A percentile compares a stretch with the other conserved stretches of the same genome.
These are phyloP conservation scores for Royoungia palumana DNA, from an alignment of 768 basidiomycete species.

Conservation along the genomic window DNA sequence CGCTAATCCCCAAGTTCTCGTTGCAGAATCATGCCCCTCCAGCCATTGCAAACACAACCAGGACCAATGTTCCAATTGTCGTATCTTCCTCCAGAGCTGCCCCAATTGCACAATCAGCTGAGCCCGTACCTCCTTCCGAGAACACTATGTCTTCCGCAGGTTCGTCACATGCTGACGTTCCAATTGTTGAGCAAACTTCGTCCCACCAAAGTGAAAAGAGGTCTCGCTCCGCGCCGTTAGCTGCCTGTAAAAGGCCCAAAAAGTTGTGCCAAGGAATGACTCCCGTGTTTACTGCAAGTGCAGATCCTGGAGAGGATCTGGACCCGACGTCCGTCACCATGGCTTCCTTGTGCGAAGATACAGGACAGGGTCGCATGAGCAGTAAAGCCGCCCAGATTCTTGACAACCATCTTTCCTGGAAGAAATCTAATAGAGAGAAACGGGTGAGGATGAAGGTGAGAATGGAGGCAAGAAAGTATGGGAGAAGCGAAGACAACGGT, in stretches of 20 bases:
- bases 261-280: conserved; percentile 44
- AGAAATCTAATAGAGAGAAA: conserved; percentile 63
- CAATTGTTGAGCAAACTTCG: conserved; percentile 7
- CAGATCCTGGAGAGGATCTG: conserved; percentile 69
- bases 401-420: conserved; percentile 70
- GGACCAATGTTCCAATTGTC: conserved; percentile 16
- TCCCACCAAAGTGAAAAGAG: conserved; percentile 19
- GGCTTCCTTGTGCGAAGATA: conserved; percentile 75
- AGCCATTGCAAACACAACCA: not conserved
- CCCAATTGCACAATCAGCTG: conserved; percentile 1
- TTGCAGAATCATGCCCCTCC: conserved; percentile 7
- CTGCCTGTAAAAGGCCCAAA: conserved; percentile 33
- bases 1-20: conserved; percentile 6
- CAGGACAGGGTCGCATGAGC: conserved; percentile 74
- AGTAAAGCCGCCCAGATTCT: conserved; percentile 72
- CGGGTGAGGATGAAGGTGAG: conserved; percentile 56
- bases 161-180: conserved; percentile 18
- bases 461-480: conserved; percentile 77
- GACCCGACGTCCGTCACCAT: conserved; percentile 85
- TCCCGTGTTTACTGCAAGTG: conserved; percentile 55
- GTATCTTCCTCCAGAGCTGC: conserved; percentile 18
- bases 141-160: not conserved
- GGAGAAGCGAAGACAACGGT: conserved; percentile 49
- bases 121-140: not conserved
- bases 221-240: conserved; percentile 13